Evolutionary conservation across 2,329 filamentous ascomycete species (phyloP), one percentile per base, ranked within the genome.

Genomic region (Aspergillus terreus): DNA sequence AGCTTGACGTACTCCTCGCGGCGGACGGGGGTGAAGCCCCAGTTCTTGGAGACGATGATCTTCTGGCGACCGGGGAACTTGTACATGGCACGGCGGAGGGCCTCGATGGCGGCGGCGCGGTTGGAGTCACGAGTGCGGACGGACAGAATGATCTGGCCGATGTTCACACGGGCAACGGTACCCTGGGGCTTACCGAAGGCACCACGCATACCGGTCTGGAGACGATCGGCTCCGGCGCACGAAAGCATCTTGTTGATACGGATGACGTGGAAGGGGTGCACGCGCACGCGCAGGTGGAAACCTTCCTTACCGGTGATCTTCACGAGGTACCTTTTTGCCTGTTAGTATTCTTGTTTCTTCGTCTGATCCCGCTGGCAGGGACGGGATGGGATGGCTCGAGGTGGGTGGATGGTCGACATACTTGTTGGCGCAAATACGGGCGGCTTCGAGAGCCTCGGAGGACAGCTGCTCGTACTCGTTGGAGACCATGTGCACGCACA

Each of bases 191-290:
- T 99, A 76, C 94, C 94, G 87, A 91, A 99, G 70, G 94, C 94
- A 87, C 94, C 94, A 88, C 94, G 92, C 94, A 99, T 99, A 84
- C 94, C 94, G 69, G 94, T 99, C 82, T 99, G 94, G 79, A 99
- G 84, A 88, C 94, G 91, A 97, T 99, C 94, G 87, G 94, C 94
- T 85, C 94, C 94, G 74, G 94, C 94, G 80, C 94, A 99, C 76
- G 94, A 97, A 90, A 99, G 92, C 94, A 99, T 99, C 89, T 99
- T 99, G 91, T 99, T 99, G 92, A 99, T 99, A 81, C 94, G 94
- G 84, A 99, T 88, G 81, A 99, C 94, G 85, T 99, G 94, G 90
- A 90, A 99, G 66, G 94, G 94, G 85, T 99, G 94, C 74, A 91
- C 92, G 75, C 94, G 83, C 71, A 86, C 81, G 63, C 83, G 83